A percentile compares a stretch with the other conserved stretches of the same genome.
These are phyloP conservation scores for Trichoderma sp. DNA, from an alignment of 2,329 filamentous ascomycete genomes.

Conservation along the genomic window DNA sequence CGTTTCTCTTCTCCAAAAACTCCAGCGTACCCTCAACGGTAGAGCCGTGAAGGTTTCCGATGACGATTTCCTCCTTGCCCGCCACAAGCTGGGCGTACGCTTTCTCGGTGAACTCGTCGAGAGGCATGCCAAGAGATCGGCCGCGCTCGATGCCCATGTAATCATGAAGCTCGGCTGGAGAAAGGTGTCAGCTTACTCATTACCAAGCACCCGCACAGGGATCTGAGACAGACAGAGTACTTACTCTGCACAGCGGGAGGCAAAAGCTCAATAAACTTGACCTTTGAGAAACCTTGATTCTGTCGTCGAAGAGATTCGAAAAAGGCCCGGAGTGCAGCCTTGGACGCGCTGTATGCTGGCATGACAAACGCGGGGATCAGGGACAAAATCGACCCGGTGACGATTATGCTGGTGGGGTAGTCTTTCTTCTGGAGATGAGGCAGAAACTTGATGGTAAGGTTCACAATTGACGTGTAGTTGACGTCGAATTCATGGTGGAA, in stretches of 20 bases:
- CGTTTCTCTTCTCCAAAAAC: not conserved
- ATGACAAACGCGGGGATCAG: conserved; percentile 21
- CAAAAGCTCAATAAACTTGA: conserved; percentile 24
- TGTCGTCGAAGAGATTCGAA: conserved; percentile 23
- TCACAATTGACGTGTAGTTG: conserved; percentile 25
- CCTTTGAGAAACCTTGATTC: conserved; percentile 19
- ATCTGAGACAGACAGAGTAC: not conserved
- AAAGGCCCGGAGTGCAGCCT: conserved; percentile 25
- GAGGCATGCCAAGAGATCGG: conserved; percentile 8
- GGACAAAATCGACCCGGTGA: conserved; percentile 24
- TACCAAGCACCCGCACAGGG: not conserved
- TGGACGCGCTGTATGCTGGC: conserved; percentile 24
- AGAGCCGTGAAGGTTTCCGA: not conserved
- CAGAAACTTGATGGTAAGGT: conserved; percentile 24
- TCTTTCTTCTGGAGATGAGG: conserved; percentile 21
- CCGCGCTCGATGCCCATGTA: conserved; percentile 9
- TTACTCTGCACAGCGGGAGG: conserved; percentile 25
- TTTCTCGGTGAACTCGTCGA: conserved; percentile 10
- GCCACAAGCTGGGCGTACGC: conserved; percentile 6
- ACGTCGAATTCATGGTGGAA: conserved; percentile 25
- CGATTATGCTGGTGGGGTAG: conserved; percentile 18
- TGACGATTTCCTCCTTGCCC: conserved; percentile 9
- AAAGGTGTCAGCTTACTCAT: not conserved
- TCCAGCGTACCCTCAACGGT: not conserved
- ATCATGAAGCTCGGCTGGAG: conserved; percentile 14